Conservation (phyloP, 2,329 filamentous ascomycete genomes). For the Botrytis galanthina region DNA sequence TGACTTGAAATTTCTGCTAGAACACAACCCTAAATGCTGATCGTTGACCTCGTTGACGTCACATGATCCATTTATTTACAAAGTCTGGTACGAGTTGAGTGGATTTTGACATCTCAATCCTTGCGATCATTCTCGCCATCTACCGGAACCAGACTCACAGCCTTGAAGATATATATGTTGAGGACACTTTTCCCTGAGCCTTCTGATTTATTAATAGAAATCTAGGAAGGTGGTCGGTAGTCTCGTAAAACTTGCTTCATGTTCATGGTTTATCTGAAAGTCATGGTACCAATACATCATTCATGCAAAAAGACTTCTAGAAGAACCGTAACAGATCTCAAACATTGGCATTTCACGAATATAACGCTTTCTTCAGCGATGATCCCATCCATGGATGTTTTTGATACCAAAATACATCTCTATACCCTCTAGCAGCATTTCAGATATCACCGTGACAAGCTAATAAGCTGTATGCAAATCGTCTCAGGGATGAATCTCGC, state of each 20-base stretch:
- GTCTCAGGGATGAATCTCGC: not conserved
- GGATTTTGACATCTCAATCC: not conserved
- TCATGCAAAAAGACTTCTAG: conserved; percentile 9
- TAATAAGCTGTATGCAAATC: not conserved
- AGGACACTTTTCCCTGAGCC: conserved; percentile 6
- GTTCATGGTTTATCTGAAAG: not conserved
- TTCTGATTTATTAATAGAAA: conserved; percentile 4
- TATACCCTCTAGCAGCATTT: not conserved
- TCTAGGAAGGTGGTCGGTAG: not conserved
- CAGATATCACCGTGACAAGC: not conserved
- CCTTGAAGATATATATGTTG: not conserved
- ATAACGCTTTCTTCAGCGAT: not conserved
- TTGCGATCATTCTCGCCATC: not conserved
- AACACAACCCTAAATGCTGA: not conserved
- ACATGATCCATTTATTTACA: not conserved
- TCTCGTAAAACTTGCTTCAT: not conserved
- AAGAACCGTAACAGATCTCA: not conserved
- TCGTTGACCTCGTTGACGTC: conserved; percentile 2
- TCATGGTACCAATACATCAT: not conserved
- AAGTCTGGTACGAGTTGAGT: not conserved
- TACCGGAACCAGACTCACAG: not conserved
- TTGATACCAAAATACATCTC: not conserved
- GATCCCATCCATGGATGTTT: not conserved
- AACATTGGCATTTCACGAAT: not conserved
- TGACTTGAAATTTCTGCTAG: not conserved